phyloP scores from a whole-genome alignment of 2,329 filamentous ascomycete genomes.

The Fusarium sp. region DNA sequence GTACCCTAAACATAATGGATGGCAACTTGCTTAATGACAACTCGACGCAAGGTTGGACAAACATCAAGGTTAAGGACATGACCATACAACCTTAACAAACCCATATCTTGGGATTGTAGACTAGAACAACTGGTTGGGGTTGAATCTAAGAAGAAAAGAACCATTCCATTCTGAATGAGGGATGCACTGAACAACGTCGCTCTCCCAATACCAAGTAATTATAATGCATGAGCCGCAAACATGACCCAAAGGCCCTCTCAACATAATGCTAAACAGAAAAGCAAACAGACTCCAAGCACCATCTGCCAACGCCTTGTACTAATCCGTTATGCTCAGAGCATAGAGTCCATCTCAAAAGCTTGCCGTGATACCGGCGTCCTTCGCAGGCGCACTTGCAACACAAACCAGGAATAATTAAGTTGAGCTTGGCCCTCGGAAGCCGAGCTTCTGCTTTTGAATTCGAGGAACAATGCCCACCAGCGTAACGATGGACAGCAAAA shows the following conservation, averaged over 20 bases:
- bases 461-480: constrained; percentile 79
- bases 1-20: neutral
- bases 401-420: constrained; percentile 11
- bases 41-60: neutral
- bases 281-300: neutral
- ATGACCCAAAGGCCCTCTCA: neutral
- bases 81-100: neutral
- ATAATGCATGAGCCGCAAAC: neutral
- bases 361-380: neutral
- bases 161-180: neutral
- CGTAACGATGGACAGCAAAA: constrained; percentile 73
- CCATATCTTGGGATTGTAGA: neutral
- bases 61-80: neutral
- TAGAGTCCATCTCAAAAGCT: neutral
- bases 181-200: neutral
- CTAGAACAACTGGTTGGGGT: too few relatives aligned
- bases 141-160: neutral
- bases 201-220: neutral
- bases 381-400: too few relatives aligned
- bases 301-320: neutral
- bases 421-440: constrained; percentile 50
- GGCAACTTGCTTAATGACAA: neutral
- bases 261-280: neutral
- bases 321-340: neutral
- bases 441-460: constrained; percentile 85